These are phyloP conservation scores for Penicillium paxilli DNA, from an alignment of 495 filamentous ascomycete species.

Conservation along the genomic window DNA sequence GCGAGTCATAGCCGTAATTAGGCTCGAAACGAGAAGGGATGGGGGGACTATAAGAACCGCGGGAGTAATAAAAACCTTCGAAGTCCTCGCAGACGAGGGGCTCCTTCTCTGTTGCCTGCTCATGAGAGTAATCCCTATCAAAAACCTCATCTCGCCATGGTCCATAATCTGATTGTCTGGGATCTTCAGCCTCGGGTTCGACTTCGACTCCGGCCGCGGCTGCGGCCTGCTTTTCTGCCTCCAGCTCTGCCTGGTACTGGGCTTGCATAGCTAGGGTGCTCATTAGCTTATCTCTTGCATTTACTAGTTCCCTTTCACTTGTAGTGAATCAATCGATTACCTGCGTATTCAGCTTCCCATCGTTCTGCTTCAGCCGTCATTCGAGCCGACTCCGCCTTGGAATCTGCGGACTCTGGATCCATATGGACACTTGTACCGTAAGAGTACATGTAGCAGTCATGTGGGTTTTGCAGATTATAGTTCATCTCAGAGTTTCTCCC, in stretches of 20 bases:
- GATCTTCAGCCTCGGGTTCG: background rate
- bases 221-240: background rate
- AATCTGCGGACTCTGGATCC: conserved; percentile 25
- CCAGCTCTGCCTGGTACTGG: background rate
- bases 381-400: conserved; percentile 20
- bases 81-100: no score
- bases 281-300: conserved; percentile 7
- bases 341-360: conserved; percentile 13
- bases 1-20: background rate
- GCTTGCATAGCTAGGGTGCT: conserved; percentile 7
- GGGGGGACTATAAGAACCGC: no score
- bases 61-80: no score
- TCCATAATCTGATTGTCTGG: background rate
- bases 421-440: conserved; percentile 36
- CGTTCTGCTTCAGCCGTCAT: conserved; percentile 10
- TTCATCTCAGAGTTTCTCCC: background rate
- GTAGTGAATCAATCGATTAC: conserved; percentile 4
- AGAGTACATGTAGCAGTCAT: conserved; percentile 29
- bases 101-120: background rate
- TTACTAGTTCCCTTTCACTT: background rate
- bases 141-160: background rate
- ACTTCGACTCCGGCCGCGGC: background rate
- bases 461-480: background rate
- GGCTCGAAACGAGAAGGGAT: background rate
- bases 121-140: background rate